Evolutionary conservation across 2,329 filamentous ascomycete genomes (phyloP).

Genomic region (Sporothrix inflata): DNA sequence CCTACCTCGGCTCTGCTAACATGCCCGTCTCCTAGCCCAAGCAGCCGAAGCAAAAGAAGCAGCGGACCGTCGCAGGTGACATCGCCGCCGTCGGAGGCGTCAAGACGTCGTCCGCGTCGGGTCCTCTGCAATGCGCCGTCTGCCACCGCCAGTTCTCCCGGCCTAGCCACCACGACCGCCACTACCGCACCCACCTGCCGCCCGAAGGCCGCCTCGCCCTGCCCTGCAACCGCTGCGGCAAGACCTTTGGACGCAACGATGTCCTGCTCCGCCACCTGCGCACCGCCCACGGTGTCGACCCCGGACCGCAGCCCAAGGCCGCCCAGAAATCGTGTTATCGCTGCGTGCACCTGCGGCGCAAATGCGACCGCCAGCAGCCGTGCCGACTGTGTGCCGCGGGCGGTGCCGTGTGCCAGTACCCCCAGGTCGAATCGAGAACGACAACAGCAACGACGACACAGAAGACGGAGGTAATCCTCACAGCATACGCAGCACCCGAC

Average conservation of each 20-base stretch:
- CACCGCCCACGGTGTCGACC: slow-evolving; percentile 35
- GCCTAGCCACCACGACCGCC: slow-evolving; percentile 38
- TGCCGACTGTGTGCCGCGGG: slow-evolving; percentile 36
- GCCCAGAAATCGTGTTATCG: slow-evolving; percentile 38
- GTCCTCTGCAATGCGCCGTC: slow-evolving; percentile 32
- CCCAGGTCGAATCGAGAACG: not conserved
- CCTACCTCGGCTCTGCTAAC: not conserved
- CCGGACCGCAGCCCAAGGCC: slow-evolving; percentile 30
- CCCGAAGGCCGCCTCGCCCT: slow-evolving; percentile 34
- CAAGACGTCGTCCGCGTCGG: not conserved
- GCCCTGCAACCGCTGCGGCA: slow-evolving; percentile 36
- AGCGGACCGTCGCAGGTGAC: not conserved
- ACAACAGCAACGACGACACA: not conserved
- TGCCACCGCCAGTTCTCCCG: slow-evolving; percentile 37
- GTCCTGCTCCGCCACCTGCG: slow-evolving; percentile 40
- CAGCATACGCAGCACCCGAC: not conserved
- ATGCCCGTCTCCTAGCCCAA: not conserved
- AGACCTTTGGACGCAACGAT: slow-evolving; percentile 37
- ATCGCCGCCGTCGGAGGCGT: not conserved
- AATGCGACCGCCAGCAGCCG: slow-evolving; percentile 37
- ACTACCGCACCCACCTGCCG: slow-evolving; percentile 38
- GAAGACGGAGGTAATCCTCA: not conserved
- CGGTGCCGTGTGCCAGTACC: slow-evolving; percentile 31
- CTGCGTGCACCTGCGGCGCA: slow-evolving; percentile 38
- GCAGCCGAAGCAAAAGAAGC: not conserved